phyloP scores from a whole-genome alignment of 2,329 filamentous ascomycete species.

The Aspergillus unguis region DNA sequence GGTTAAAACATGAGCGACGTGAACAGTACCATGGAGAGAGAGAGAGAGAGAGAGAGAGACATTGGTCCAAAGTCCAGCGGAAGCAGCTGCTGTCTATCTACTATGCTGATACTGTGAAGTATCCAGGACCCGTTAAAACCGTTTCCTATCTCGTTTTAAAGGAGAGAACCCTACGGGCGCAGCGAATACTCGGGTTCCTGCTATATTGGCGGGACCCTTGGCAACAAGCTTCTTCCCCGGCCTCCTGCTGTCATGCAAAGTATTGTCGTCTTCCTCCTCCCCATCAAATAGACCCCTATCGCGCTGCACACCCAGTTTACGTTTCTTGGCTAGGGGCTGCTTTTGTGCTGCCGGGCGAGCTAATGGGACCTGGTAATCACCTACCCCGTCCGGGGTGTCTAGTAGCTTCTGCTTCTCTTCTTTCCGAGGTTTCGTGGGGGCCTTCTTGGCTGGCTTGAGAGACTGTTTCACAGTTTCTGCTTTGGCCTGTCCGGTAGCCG shows the following conservation, averaged over 20 bases:
- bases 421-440: not conserved
- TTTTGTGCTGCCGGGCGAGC: slow-evolving; percentile 16
- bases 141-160: slow-evolving; percentile 65
- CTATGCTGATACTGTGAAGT: not conserved
- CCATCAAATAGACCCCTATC: slow-evolving; percentile 69
- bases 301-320: slow-evolving; percentile 63
- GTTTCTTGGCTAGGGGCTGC: slow-evolving; percentile 61
- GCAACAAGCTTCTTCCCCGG: slow-evolving; percentile 28
- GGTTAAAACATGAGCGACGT: no score
- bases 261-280: slow-evolving; percentile 54
- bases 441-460: not conserved
- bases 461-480: not conserved
- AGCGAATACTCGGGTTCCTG: slow-evolving; percentile 37
- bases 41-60: no score
- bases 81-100: no score
- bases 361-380: slow-evolving; percentile 17
- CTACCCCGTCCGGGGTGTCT: slow-evolving; percentile 17
- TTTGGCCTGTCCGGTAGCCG: not conserved
- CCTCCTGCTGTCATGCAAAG: slow-evolving; percentile 19
- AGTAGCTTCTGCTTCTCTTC: not conserved
- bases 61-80: no score
- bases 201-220: slow-evolving; percentile 16
- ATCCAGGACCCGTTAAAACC: slow-evolving; percentile 2
- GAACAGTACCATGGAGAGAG: no score
- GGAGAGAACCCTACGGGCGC: slow-evolving; percentile 64